Conservation (phyloP, 805 yeast genomes). For the Hanseniaspora meyeri region DNA sequence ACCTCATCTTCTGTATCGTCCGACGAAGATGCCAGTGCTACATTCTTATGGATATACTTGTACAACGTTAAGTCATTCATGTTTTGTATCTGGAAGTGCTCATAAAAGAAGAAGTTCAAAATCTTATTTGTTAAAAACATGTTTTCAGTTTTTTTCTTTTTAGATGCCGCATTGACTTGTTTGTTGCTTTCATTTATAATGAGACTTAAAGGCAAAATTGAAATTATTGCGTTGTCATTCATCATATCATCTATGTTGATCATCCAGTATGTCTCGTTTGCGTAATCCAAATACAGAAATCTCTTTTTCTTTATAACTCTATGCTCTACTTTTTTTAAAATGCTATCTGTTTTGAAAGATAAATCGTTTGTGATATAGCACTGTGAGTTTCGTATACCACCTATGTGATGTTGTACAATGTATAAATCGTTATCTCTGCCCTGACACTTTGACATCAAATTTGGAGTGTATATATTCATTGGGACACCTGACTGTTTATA, state of each 20-base stretch:
- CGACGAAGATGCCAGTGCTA: not conserved
- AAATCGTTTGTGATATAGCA: conserved; percentile 11
- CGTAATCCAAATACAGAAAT: conserved; percentile 6
- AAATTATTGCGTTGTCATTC: conserved; percentile 1
- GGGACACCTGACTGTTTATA: not conserved
- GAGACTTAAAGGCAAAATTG: conserved; percentile 5
- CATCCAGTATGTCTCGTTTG: conserved; percentile 4
- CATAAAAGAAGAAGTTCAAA: conserved; percentile 8
- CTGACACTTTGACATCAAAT: not conserved
- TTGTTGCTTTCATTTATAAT: conserved; percentile 4
- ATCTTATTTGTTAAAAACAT: conserved; percentile 7
- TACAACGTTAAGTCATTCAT: not conserved
- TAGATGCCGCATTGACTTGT: not conserved
- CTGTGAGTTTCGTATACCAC: conserved; percentile 12
- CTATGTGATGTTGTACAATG: conserved; percentile 10
- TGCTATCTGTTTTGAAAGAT: not conserved
- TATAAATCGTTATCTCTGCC: not conserved
- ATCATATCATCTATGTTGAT: conserved; percentile 1
- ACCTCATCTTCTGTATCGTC: not conserved
- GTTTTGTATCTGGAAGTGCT: not conserved
- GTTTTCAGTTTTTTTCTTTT: not conserved
- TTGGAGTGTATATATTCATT: conserved; percentile 3
- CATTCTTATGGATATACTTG: not conserved
- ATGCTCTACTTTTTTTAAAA: not conserved
- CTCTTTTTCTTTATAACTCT: not conserved